Base-by-base conservation (phyloP, 2,329 filamentous ascomycete species). In the Colletotrichum salicis region DNA sequence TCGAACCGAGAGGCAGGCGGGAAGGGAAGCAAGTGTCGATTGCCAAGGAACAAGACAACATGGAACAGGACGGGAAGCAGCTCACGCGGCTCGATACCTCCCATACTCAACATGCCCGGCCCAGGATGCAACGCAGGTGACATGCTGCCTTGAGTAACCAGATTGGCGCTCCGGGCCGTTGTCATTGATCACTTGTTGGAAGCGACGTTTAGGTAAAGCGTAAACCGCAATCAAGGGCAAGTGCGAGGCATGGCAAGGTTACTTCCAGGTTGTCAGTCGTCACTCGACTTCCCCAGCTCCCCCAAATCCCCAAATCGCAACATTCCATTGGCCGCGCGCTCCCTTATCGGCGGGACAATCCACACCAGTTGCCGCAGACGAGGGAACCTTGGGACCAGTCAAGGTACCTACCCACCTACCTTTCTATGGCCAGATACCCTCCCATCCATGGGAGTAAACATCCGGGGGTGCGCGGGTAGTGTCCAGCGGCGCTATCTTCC, bases 271-370 rank as follows among this genome's bases (percentile, higher is more conserved):
- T 33, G 54, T 55, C 54, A 31, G 24, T 60, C 24, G 57, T 59
- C 57, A 60, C 57, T 48, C 59, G 24, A 7, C 24, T 24, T 62
- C 41, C 41, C 54, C 65, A 56, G n/a, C 54, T 24, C 41, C 19
- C 41, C 41, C 41, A 48, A 48, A 48, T 22, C 41, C 41, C 41
- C 60, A 41, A 61, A 31, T 55, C 68, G 64, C 64, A 45, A 10
- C 51, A 27, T 35, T 27, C 37, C 52, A 71, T 71, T 71, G 68
- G 68, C 31, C 31, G 64, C 57, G 58, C 64, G 56, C 48, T 56
- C 64, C 55, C 68, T 71, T 71, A 71, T 71, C 68, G 68, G 57
- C 56, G 48, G 54, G 19, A 59, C 65, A 66, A 56, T 64, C 68
- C 29, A 67, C 57, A 56, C 52, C 64, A 31, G 57, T 15, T 54